Conservation (phyloP, 73 alveolate species). For the Symbiodinium pilosum region DNA sequence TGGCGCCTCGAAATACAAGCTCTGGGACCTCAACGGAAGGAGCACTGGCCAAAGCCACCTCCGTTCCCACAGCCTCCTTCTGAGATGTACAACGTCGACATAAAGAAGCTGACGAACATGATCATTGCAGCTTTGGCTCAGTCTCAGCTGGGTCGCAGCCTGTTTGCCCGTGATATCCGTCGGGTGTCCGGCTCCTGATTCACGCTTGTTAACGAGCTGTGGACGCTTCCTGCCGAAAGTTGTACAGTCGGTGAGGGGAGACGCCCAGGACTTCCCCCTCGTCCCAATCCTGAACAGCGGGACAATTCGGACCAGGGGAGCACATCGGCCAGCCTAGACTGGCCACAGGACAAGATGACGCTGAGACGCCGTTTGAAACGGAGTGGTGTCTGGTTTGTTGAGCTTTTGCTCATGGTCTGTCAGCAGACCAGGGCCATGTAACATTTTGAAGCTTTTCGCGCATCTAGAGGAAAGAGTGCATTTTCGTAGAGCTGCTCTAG, state of each 20-base stretch:
- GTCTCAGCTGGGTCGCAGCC: constrained; percentile 70
- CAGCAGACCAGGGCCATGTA: not conserved
- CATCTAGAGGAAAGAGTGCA: no score
- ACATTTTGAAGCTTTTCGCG: not conserved
- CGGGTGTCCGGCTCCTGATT: not conserved
- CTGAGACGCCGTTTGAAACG: not conserved
- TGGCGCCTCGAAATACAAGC: constrained; percentile 88
- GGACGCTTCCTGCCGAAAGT: not conserved
- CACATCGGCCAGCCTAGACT: not conserved
- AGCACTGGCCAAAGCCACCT: constrained; percentile 86
- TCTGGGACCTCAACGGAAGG: constrained; percentile 26
- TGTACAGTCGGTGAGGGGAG: not conserved
- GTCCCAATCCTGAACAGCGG: not conserved
- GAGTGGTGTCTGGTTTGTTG: not conserved
- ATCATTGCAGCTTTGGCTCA: constrained; percentile 52
- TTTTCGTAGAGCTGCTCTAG: not conserved
- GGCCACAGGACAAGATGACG: no score
- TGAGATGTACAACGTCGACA: constrained; percentile 56
- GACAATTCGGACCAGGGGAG: not conserved
- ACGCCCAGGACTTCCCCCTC: not conserved
- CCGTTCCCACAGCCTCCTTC: constrained; percentile 47
- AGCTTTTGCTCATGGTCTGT: no score
- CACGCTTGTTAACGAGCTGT: not conserved
- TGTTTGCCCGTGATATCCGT: constrained; percentile 77
- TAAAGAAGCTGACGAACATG: constrained; percentile 37